These are phyloP conservation scores for Aureobasidium sp. DNA, from an alignment of 2,329 filamentous ascomycete genomes.

Conservation along the genomic window DNA sequence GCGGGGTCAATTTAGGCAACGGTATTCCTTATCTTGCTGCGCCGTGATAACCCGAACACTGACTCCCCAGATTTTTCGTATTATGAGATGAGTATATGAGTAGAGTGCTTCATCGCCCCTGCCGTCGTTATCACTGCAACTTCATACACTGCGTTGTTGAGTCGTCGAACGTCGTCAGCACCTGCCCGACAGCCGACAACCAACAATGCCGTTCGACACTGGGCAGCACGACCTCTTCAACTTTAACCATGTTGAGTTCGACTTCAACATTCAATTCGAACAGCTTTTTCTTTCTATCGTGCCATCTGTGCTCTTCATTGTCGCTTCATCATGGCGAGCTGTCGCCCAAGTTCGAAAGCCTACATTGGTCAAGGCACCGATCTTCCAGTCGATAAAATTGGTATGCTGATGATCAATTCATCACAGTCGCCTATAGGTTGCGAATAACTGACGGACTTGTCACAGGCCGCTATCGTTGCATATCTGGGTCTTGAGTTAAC, in stretches of 20 bases:
- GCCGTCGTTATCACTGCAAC: not conserved
- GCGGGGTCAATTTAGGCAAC: not conserved
- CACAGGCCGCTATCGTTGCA: not conserved
- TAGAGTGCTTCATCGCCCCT: not conserved
- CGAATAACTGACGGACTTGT: not conserved
- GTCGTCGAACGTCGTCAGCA: not conserved
- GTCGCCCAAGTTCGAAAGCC: not conserved
- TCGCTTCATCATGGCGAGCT: not conserved
- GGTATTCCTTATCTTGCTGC: not conserved
- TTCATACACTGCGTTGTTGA: not conserved
- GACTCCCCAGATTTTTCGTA: too few species aligned
- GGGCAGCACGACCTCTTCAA: not conserved
- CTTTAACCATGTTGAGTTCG: not conserved
- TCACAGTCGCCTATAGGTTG: not conserved
- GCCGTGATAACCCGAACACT: not conserved
- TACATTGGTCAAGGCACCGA: not conserved
- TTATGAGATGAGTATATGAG: not conserved
- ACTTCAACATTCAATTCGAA: not conserved
- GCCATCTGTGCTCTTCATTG: not conserved
- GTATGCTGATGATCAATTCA: not conserved
- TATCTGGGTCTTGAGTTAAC: not conserved
- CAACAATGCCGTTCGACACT: not conserved
- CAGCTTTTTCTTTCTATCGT: not conserved
- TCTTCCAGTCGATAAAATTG: not conserved
- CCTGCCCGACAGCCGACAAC: not conserved